A percentile compares a stretch with the other conserved stretches of the same genome.
These are phyloP conservation scores for Ganoderma meredithae DNA, from an alignment of 1,284 basidiomycete species.

Conservation along the genomic window DNA sequence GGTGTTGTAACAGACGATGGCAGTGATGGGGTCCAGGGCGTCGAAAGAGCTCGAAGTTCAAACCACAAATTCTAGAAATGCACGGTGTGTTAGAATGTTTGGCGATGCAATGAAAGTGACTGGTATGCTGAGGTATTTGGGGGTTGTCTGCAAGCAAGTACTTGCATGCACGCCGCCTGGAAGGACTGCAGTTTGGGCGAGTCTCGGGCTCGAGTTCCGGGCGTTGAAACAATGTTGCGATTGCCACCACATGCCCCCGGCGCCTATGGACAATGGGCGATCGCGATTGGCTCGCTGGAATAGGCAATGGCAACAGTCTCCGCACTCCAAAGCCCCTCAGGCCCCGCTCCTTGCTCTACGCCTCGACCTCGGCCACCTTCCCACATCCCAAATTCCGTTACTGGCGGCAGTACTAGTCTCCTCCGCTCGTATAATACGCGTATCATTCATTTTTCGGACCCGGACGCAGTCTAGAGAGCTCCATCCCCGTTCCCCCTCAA, in stretches of 20 bases:
- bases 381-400: background rate
- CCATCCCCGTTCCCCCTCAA: background rate
- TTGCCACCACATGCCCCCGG: background rate
- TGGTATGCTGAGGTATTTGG: background rate
- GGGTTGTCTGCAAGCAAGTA: background rate
- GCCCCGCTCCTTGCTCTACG: background rate
- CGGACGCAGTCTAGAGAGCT: background rate
- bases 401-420: background rate
- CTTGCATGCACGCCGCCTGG: background rate
- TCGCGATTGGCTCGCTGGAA: background rate
- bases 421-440: background rate
- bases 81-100: background rate
- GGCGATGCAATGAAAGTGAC: background rate
- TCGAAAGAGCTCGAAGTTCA: background rate
- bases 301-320: background rate
- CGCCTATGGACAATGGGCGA: background rate
- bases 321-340: no score
- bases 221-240: background rate
- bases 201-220: no score
- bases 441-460: background rate
- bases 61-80: background rate
- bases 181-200: no score
- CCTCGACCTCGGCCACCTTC: background rate
- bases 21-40: constrained; percentile 6
- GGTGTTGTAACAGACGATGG: background rate